phyloP scores from a whole-genome alignment of 768 basidiomycete species.

The Lepiota venenata region DNA sequence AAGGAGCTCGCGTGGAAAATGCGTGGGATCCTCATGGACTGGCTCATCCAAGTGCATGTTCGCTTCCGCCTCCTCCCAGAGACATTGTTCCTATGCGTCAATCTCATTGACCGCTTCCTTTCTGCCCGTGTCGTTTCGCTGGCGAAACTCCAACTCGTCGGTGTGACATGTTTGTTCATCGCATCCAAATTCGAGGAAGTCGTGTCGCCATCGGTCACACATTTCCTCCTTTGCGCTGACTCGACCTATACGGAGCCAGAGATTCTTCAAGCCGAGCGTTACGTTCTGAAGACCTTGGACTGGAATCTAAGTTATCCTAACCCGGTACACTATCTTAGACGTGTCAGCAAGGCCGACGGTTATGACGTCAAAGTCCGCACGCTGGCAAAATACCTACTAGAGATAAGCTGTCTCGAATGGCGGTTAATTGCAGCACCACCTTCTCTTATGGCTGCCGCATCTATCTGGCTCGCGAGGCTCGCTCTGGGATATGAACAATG shows the following conservation, averaged over 20 bases:
- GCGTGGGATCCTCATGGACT: constrained; percentile 93
- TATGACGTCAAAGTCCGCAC: constrained; percentile 92
- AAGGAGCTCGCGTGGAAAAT: constrained; percentile 95
- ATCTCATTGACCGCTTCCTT: constrained; percentile 87
- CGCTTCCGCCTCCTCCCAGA: constrained; percentile 92
- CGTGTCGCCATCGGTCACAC: constrained; percentile 83
- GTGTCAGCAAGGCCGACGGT: constrained; percentile 94
- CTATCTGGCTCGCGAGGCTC: constrained; percentile 86
- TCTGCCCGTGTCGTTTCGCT: constrained; percentile 79
- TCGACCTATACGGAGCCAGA: constrained; percentile 85
- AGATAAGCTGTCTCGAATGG: constrained; percentile 89
- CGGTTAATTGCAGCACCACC: constrained; percentile 78
- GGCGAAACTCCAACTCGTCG: constrained; percentile 93
- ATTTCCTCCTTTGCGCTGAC: constrained; percentile 84
- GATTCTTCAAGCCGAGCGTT: constrained; percentile 71
- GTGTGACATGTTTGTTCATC: constrained; percentile 90
- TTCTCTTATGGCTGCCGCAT: constrained; percentile 83
- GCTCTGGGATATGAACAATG: constrained; percentile 82
- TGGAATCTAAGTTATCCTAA: constrained; percentile 94
- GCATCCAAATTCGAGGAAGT: constrained; percentile 97
- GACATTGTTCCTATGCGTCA: constrained; percentile 91
- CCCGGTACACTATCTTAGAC: constrained; percentile 88
- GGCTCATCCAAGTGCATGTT: constrained; percentile 93
- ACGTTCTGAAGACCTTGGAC: constrained; percentile 88
- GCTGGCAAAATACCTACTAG: constrained; percentile 90